phyloP scores from a whole-genome alignment of 192 early-diverging fungal species.

The Entomortierella lignicola region DNA sequence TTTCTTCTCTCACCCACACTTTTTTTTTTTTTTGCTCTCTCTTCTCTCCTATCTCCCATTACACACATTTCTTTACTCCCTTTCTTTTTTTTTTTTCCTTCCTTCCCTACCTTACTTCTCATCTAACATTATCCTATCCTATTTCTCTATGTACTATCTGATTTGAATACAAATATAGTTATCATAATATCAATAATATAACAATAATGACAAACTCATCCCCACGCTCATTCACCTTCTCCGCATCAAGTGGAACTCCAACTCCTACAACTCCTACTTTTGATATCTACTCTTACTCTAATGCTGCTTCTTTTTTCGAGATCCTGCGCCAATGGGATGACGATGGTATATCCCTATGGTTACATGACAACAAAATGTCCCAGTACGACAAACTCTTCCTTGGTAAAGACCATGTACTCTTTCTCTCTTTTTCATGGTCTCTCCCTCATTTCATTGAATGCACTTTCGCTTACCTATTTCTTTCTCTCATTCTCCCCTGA shows the following conservation, averaged over 20 bases:
- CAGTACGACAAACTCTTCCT: constrained; percentile 47
- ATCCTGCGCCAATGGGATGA: constrained; percentile 50
- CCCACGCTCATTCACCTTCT: constrained; percentile 54
- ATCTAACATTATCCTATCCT: too few relatives aligned
- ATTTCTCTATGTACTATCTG: not conserved
- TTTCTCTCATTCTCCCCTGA: not conserved
- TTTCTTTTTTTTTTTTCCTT: too few relatives aligned
- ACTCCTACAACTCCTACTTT: constrained; percentile 52
- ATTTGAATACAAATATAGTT: too few relatives aligned
- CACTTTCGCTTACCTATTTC: constrained; percentile 1
- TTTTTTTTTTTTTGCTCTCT: not conserved
- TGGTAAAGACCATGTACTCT: constrained; percentile 10
- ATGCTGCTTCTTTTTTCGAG: constrained; percentile 39
- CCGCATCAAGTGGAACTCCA: constrained; percentile 53
- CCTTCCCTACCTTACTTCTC: too few relatives aligned
- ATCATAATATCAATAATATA: too few relatives aligned
- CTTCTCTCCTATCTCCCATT: not conserved
- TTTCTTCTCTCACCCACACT: not conserved
- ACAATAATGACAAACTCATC: constrained; percentile 48
- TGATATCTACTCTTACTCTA: constrained; percentile 41
- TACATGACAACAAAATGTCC: constrained; percentile 50
- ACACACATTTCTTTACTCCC: too few relatives aligned
- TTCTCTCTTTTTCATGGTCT: not conserved
- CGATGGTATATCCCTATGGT: constrained; percentile 34
- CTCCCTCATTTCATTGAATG: not conserved